Evolutionary conservation across 371 early-diverging fungal species (phyloP), one percentile per base, ranked within the genome.

Genomic region (Polyrhizophydium stewartii): DNA sequence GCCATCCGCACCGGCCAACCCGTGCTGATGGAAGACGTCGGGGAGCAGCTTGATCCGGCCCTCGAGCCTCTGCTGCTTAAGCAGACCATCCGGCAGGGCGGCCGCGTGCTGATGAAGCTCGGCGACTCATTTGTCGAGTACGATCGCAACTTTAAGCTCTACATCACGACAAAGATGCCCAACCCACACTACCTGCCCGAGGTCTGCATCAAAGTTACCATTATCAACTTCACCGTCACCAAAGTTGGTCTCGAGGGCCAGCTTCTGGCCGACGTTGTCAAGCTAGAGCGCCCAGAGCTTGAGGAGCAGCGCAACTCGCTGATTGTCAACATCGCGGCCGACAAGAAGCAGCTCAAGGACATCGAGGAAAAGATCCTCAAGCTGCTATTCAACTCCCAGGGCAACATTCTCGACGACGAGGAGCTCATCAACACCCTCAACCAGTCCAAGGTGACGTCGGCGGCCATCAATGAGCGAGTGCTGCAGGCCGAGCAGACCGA

Each of bases 181-280:
- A 83, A 83, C 58, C 83, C 83, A 6, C 83, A 83, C 61, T 83
- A 83, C 62, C 65, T 83, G 1, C 83, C 83, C 5, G 83, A 83
- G 61, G 77, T 82, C 16, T 82, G 82, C 65, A 82, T 82, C 65
- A 78, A 82, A 64, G 81, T 79, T 37, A 83, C 83, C 0, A 74
- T 83, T 56, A 83, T 83, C 59, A 83, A 83, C 71, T 83, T 83
- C 60, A 83, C 81, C 19, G 83, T 83, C 40, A 83, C 83, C 9
- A 73, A 74, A 37, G 45, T 65, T 16, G 83, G 83, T 37, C 66
- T 83, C 27, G 79, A 80, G 56, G 79, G 79, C 2, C 83, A 83
- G 61, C 68, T 83, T 13, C 56, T 83, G n/a, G 81, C 79, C 25
- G 83, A 83, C 59, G 83, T 83, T n/a, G 83, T 79, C 19, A 75